These are phyloP conservation scores for Adiantum capillusveneris DNA, from an alignment of 75 land plant species.

Conservation along the genomic window DNA sequence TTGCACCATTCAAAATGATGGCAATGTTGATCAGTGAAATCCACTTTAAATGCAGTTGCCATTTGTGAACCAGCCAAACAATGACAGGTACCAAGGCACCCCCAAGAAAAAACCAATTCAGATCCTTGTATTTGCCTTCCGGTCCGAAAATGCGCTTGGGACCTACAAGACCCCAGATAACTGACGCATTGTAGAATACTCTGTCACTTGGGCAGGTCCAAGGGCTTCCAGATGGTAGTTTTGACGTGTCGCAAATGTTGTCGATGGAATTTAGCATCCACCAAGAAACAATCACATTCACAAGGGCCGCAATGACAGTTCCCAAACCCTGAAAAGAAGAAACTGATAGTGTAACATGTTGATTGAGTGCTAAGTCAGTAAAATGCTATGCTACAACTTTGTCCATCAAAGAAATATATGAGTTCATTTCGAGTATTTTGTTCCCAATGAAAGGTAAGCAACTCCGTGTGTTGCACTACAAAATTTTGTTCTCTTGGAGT, in stretches of 20 bases:
- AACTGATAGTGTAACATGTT: too few relatives aligned
- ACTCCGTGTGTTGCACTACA: too few relatives aligned
- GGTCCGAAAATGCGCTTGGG: constrained; percentile 64
- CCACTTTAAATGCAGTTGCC: constrained; percentile 59
- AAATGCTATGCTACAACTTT: too few relatives aligned
- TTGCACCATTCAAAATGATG: constrained; percentile 53
- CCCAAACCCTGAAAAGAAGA: constrained; percentile 47
- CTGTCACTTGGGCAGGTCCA: constrained; percentile 81
- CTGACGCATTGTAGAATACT: constrained; percentile 77
- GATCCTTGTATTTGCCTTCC: constrained; percentile 34
- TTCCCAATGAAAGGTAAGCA: too few relatives aligned
- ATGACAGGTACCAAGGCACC: constrained; percentile 57
- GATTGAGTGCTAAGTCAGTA: too few relatives aligned
- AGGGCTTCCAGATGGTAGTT: constrained; percentile 58
- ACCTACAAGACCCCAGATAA: constrained; percentile 90
- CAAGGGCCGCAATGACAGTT: constrained; percentile 54
- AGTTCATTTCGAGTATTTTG: too few relatives aligned
- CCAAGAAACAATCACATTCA: constrained; percentile 63
- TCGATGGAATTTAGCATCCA: constrained; percentile 54
- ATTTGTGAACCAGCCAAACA: constrained; percentile 57
- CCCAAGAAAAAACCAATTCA: constrained; percentile 72
- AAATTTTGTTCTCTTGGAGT: background rate
- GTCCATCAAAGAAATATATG: too few relatives aligned
- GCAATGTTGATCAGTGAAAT: constrained; percentile 64
- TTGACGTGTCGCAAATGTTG: constrained; percentile 49